Evolutionary conservation across 2,329 filamentous ascomycete species (phyloP), one percentile per base, ranked within the genome.

Genomic region (Alternaria alternata): DNA sequence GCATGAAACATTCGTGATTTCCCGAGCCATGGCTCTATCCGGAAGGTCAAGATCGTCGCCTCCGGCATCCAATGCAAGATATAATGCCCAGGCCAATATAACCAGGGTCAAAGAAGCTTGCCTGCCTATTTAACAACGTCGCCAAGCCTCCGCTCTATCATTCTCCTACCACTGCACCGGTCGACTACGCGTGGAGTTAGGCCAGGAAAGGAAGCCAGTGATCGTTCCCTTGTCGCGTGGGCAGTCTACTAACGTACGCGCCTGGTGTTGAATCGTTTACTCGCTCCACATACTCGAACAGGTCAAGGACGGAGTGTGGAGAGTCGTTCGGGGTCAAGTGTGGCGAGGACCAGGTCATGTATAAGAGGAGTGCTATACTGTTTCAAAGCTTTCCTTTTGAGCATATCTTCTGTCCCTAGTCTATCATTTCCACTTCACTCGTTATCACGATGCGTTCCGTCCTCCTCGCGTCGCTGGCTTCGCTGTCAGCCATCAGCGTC

Each of bases 381-480:
- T 51, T 38, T 26, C 34, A 48, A 30, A 38, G 20, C 30, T 24
- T 38, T 26, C 16, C 18, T 55, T 30, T 26, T 34, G 48, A 34
- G 46, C 34, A 55, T 44, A 62, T 56, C 49, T 54, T 51, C 51
- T 52, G 59, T 59, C 64, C 38, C 57, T 64, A 62, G 60, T 63
- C 60, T 30, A 59, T 67, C 60, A 39, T 61, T 67, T 44, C 49
- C 18, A 51, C 42, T 51, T 57, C 57, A 47, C 49, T 65, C 64
- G 47, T 61, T 62, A 12, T 57, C 65, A 71, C 56, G 20, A 75
- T 75, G 73, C 69, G 73, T 57, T 73, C 72, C 20, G 67, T 72
- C 39, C 63, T 75, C 61, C 64, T 75, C 41, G 69, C 70, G 42
- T 74, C 73, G 11, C 59, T 75, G 64, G 71, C 66, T 20, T 73